Evolutionary conservation across 163 green algal species (phyloP), one percentile per base, ranked within the genome.

Genomic region (Trebouxia gelatinosa): DNA sequence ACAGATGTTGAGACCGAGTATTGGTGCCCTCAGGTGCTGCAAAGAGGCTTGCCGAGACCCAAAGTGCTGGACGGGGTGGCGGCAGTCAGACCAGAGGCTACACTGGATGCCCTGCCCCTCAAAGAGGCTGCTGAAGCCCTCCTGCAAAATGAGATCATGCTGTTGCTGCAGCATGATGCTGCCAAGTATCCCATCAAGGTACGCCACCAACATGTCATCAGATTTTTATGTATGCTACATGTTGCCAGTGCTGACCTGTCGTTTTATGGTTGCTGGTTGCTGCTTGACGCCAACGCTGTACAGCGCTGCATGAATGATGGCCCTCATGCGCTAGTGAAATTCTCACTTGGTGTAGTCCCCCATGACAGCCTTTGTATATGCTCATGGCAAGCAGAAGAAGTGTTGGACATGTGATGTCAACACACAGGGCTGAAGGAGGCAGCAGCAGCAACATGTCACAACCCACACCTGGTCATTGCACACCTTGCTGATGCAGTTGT

Each of bases 131-230:
- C 92, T 0, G 91, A 96, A 81, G 79, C 89, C 57, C 57, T 89
- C 75, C 79, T 94, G 58, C 58, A 61, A 40, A 58, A 37, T 21
- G 94, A 97, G 87, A 58, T 96, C 77, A 31, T 82, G 13, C 67
- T 78, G 17, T 79, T 96, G 40, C 67, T 97, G 57, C 54, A 85
- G 31, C 87, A 94, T 67, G 93, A 97, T 38, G 84, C 84, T 1
- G 79, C 80, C 34, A 90, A 90, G 62, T 92, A 95, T 82, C 92
- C 93, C 0, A 13, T 86, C n/a, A 86, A 87, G 75, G 76, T 78
- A 16, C 32, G 35, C 11, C 58, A 48, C 21, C 68, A 23, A 0
- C 28, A 26, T 19, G 48, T 28, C 19, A 3, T 59, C 19, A 59
- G 23, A 59, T 19, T 19, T 23, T 2, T 19, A 19, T 28, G 48